Conservation (phyloP, 2,329 filamentous ascomycete species). For the Diaporthe helianthi region DNA sequence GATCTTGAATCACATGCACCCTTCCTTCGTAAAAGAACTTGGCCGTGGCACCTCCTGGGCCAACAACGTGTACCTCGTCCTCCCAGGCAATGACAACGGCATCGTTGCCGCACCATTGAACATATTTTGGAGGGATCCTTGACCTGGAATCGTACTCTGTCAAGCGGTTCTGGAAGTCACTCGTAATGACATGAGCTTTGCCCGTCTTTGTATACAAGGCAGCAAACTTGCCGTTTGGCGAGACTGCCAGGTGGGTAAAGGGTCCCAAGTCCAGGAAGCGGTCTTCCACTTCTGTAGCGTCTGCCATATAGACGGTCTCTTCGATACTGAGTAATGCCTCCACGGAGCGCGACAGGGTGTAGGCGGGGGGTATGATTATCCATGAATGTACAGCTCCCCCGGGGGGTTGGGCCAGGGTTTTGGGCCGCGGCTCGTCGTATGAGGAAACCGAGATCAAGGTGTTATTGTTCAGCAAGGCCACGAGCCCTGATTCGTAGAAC, state of each 20-base stretch:
- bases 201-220: slow-evolving; percentile 87
- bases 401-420: slow-evolving; percentile 77
- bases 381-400: slow-evolving; percentile 85
- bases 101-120: slow-evolving; percentile 97
- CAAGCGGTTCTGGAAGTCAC: slow-evolving; percentile 90
- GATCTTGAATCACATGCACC: slow-evolving; percentile 82
- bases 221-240: slow-evolving; percentile 87
- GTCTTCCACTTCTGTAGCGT: slow-evolving; percentile 90
- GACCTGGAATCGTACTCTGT: slow-evolving; percentile 92
- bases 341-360: slow-evolving; percentile 90
- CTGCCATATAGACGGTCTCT: slow-evolving; percentile 84
- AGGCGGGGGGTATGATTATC: slow-evolving; percentile 85
- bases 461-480: slow-evolving; percentile 89
- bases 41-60: slow-evolving; percentile 77
- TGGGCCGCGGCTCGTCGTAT: slow-evolving; percentile 90
- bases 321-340: slow-evolving; percentile 89
- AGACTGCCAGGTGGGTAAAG: slow-evolving; percentile 88
- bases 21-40: slow-evolving; percentile 90
- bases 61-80: slow-evolving; percentile 94
- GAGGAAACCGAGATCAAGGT: slow-evolving; percentile 84
- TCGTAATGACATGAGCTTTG: slow-evolving; percentile 90
- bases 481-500: slow-evolving; percentile 93
- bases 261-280: slow-evolving; percentile 89
- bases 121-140: slow-evolving; percentile 81
- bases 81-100: slow-evolving; percentile 95